Percentiles rank a stretch among this genome's conserved stretches.
These are phyloP conservation scores for Pharnaceum exiguum DNA, from an alignment of 148 eudicot genomes.

Conservation along the genomic window DNA sequence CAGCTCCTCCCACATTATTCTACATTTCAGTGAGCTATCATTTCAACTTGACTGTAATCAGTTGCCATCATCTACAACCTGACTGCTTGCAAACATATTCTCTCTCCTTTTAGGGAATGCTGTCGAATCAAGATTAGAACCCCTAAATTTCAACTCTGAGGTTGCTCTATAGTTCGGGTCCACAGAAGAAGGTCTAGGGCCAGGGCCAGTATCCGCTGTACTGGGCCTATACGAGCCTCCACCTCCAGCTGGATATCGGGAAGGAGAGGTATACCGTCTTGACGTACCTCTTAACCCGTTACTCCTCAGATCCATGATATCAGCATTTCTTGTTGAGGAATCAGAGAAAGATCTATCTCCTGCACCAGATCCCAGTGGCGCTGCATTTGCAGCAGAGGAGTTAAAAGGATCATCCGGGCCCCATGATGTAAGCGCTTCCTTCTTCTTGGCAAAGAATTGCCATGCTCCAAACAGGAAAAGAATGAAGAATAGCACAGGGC, in stretches of 20 bases:
- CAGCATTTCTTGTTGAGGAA: constrained; percentile 50
- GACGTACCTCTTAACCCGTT: constrained; percentile 56
- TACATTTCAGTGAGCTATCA: constrained; percentile 12
- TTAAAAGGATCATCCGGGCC: constrained; percentile 86
- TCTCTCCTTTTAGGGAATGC: constrained; percentile 75
- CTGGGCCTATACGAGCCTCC: constrained; percentile 45
- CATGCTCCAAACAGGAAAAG: constrained; percentile 89
- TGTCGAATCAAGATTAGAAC: constrained; percentile 56
- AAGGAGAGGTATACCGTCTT: constrained; percentile 85
- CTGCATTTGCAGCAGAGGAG: constrained; percentile 41
- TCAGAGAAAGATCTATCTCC: constrained; percentile 57
- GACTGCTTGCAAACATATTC: constrained; percentile 30
- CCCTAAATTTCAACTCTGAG: constrained; percentile 76
- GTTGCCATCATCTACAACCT: constrained; percentile 32
- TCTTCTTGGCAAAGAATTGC: constrained; percentile 91
- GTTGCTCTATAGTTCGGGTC: constrained; percentile 59
- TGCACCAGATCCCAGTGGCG: constrained; percentile 46
- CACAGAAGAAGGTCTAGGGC: constrained; percentile 56
- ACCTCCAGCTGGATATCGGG: constrained; percentile 55
- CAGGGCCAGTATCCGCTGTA: constrained; percentile 46
- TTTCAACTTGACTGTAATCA: not conserved
- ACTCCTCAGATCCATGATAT: constrained; percentile 56
- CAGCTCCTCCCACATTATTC: not conserved
- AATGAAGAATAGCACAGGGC: constrained; percentile 74
- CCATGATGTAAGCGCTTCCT: constrained; percentile 89